phyloP scores from a whole-genome alignment of 106 monocot species.

The Platanthera guangdongensis region DNA sequence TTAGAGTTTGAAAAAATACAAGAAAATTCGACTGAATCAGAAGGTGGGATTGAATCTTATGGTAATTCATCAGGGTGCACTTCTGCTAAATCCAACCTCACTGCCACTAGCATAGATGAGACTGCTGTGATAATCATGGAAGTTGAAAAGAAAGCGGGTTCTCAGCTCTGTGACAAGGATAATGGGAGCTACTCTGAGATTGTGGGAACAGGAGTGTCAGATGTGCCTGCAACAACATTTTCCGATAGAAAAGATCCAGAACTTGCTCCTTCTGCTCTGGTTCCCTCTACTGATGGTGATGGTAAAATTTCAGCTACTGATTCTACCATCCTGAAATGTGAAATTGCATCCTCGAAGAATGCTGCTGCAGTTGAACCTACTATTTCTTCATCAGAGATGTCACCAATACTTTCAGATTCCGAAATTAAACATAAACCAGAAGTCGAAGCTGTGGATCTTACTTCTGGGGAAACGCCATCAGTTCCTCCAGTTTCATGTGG shows the following conservation, averaged over 20 bases:
- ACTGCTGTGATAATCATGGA: background rate
- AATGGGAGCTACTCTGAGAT: background rate
- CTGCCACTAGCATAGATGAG: background rate
- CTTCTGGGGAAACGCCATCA: background rate
- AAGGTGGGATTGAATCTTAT: conserved; percentile 6
- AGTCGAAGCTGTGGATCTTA: conserved; percentile 9
- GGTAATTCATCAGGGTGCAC: conserved; percentile 3
- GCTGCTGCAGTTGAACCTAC: conserved; percentile 3
- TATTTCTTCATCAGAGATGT: conserved; percentile 4
- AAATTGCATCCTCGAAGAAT: conserved; percentile 7
- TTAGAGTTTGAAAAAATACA: conserved; percentile 6
- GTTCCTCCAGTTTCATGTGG: conserved; percentile 20
- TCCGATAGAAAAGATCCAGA: conserved; percentile 9
- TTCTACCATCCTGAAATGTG: background rate
- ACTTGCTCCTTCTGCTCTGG: background rate
- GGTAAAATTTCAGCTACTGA: conserved; percentile 1
- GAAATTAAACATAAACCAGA: conserved; percentile 8
- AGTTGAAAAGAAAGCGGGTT: background rate
- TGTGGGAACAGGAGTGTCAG: background rate
- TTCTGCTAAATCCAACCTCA: conserved; percentile 1
- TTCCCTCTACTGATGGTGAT: background rate
- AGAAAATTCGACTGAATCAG: conserved; percentile 8
- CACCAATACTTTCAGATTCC: background rate
- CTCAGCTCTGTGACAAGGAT: background rate
- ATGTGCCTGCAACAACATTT: background rate